A percentile compares a stretch with the other conserved stretches of the same genome.
Evolutionary conservation across 371 early-diverging fungal species (phyloP).

Genomic region (Massospora cicadina): DNA sequence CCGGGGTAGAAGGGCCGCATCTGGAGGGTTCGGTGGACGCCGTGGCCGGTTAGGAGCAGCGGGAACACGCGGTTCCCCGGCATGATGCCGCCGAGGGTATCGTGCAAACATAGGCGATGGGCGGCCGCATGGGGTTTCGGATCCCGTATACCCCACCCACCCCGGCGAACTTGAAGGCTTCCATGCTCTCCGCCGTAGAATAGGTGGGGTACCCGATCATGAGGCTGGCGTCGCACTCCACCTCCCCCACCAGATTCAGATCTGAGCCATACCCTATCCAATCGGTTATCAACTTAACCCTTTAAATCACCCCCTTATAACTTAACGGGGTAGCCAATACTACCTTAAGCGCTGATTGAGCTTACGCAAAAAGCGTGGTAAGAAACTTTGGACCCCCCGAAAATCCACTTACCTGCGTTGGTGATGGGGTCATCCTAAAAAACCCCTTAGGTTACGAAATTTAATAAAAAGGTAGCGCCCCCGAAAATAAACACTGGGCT

Average conservation of each 20-base stretch:
- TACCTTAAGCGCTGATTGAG: too few species aligned
- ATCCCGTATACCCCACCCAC: not conserved
- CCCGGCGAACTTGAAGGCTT: not conserved
- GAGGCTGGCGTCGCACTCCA: slow-evolving; percentile 3
- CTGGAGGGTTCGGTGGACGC: not conserved
- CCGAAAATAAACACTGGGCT: too few species aligned
- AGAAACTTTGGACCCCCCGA: not conserved
- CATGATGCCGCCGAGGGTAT: not conserved
- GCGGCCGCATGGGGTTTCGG: not conserved
- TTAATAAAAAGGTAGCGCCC: too few species aligned
- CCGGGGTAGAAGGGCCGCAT: not conserved
- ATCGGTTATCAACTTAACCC: too few species aligned
- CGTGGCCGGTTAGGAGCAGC: not conserved
- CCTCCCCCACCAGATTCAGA: slow-evolving; percentile 5
- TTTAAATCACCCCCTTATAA: too few species aligned
- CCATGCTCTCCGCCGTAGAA: not conserved
- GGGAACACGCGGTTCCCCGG: slow-evolving; percentile 1
- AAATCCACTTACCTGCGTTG: not conserved
- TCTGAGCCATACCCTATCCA: slow-evolving; percentile 7
- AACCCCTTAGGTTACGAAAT: too few species aligned
- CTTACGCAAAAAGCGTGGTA: too few species aligned
- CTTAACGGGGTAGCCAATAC: too few species aligned
- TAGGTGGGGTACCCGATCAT: not conserved
- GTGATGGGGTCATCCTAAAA: not conserved
- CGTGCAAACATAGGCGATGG: not conserved